Base-by-base conservation (phyloP, 345 rosid species). In the Excoecaria cochinchinensis region DNA sequence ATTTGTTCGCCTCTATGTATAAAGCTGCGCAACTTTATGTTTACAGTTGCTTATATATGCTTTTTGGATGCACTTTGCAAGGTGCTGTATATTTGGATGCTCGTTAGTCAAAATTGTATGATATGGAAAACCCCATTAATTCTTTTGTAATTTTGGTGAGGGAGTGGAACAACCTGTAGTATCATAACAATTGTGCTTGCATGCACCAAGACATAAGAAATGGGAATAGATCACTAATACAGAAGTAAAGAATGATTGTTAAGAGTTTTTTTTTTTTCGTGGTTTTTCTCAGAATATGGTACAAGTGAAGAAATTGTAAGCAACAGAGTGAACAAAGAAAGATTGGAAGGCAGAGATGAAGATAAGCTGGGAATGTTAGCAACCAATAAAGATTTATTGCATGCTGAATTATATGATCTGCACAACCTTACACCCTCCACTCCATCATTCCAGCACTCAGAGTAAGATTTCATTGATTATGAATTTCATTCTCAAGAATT, bases 361-460 rank as follows among this genome's bases (percentile, higher is more conserved):
- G 74, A 72, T 51, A 84, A 80, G 25, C 66, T 73, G 71, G 78
- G 61, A 76, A 58, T 57, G 57, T 71, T 75, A 63, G 78, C 75
- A 16, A 56, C 77, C 70, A 73, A 73, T 72, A 73, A 80, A 38
- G 81, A 71, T 76, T 13, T 70, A 42, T 68, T 76, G 47, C 62
- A 39, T 55, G 76, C 69, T n/a, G 85, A 79, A 51, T 61, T 78
- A 2, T 74, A 76, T 59, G 76, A 87, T 71, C 68, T 73, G 36
- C 73, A 63, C 47, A 78, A 77, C 76, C 78, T 81, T 25, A 82
- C 76, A 16, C 90, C 87, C 38, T n/a, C 72, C 59, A 87, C 91
- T 14, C 89, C 94, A 61, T 80, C 85, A 72, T 72, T 87, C 66
- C 82, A 83, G 47, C 79, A 63, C 72, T 82, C 87, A 48, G 81